phyloP scores from a whole-genome alignment of 108 stramenopile genomes.

The Chaetoceros muelleri region DNA sequence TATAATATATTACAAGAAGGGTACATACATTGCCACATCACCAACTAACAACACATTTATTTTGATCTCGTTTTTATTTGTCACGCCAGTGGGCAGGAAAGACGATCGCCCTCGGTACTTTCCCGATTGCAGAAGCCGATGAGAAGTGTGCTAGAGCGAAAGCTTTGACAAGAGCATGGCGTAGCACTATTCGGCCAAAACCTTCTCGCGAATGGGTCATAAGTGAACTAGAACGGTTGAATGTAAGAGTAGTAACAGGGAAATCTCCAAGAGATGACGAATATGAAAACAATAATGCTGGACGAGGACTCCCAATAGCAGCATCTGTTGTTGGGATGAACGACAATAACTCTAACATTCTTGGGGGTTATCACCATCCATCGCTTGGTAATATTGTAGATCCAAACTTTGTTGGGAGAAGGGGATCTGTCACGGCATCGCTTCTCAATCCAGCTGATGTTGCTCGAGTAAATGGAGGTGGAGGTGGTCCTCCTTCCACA shows the following conservation, averaged over 20 bases:
- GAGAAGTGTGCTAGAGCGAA: slow-evolving; percentile 88
- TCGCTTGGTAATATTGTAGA: too few relatives aligned
- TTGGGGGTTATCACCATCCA: too few relatives aligned
- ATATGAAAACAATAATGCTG: slow-evolving; percentile 49
- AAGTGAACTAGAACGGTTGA: slow-evolving; percentile 75
- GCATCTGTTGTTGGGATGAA: too few relatives aligned
- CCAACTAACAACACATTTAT: too few relatives aligned
- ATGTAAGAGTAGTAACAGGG: slow-evolving; percentile 78
- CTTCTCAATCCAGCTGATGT: not conserved
- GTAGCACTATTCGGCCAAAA: slow-evolving; percentile 86
- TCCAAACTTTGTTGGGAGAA: not conserved
- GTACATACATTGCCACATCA: too few relatives aligned
- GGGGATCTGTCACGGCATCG: not conserved
- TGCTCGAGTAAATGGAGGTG: not conserved
- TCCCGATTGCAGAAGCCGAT: slow-evolving; percentile 76
- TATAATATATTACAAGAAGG: too few relatives aligned
- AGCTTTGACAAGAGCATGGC: slow-evolving; percentile 79
- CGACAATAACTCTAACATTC: not conserved
- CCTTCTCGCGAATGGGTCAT: slow-evolving; percentile 86
- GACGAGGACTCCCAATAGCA: too few relatives aligned
- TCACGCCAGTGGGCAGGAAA: slow-evolving; percentile 37
- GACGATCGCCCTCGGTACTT: slow-evolving; percentile 61
- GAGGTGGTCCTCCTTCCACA: too few relatives aligned
- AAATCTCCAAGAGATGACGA: slow-evolving; percentile 59
- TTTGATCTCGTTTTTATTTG: not conserved